phyloP scores from a whole-genome alignment of 805 yeast genomes.

The Starmerella gropengiesseri region DNA sequence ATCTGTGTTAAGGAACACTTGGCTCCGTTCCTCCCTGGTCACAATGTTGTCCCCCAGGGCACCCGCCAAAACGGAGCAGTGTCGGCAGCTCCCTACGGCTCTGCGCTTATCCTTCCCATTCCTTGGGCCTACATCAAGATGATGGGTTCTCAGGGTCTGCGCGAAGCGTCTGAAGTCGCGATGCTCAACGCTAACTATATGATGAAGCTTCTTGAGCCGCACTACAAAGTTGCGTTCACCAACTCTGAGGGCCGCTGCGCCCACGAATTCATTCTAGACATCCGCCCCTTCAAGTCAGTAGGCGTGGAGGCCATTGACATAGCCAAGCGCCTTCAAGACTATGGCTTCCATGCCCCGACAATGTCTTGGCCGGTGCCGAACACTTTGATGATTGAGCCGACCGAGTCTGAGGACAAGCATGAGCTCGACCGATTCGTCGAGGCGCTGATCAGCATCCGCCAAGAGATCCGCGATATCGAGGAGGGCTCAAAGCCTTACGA shows the following conservation, averaged over 20 bases:
- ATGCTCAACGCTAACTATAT: conserved; percentile 93
- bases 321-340: conserved; percentile 94
- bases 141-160: conserved; percentile 78
- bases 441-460: conserved; percentile 69
- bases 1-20: conserved; percentile 83
- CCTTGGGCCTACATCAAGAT: conserved; percentile 91
- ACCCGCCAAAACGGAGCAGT: conserved; percentile 42
- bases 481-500: conserved; percentile 54
- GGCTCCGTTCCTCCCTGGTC: conserved; percentile 71
- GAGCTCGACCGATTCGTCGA: conserved; percentile 88
- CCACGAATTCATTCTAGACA: conserved; percentile 89
- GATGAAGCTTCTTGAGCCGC: conserved; percentile 62
- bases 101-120: conserved; percentile 85
- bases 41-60: conserved; percentile 46
- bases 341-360: conserved; percentile 98
- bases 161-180: conserved; percentile 79
- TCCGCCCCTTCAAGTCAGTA: conserved; percentile 64
- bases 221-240: conserved; percentile 68
- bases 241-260: conserved; percentile 68
- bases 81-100: conserved; percentile 89
- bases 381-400: conserved; percentile 95
- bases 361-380: conserved; percentile 98
- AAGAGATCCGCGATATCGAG: conserved; percentile 66
- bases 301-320: conserved; percentile 93
- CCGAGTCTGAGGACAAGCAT: conserved; percentile 81